Conservation (phyloP, 2,329 filamentous ascomycete species). For the Metarhizium rileyi region DNA sequence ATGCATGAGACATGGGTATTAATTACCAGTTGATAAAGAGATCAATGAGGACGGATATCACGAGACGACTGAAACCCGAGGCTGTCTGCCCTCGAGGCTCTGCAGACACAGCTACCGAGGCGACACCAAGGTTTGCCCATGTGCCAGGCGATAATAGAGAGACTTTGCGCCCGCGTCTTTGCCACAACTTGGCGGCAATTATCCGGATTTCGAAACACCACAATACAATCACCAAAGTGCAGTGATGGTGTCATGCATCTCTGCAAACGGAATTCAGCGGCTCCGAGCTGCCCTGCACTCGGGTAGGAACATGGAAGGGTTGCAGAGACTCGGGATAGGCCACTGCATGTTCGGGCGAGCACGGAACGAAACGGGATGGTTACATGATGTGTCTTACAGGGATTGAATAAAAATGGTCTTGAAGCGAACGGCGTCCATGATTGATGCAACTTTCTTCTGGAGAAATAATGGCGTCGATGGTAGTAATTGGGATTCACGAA, state of each 20-base stretch:
- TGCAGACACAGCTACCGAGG: conserved; percentile 1
- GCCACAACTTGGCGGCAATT: background rate
- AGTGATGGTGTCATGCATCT: background rate
- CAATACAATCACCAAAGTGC: background rate
- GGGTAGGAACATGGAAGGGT: background rate
- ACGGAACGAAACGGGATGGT: background rate
- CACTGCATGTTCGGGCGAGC: background rate
- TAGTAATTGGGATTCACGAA: no score
- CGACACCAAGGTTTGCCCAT: background rate
- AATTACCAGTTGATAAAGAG: conserved; percentile 1
- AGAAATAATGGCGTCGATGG: no score
- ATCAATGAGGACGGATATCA: conserved; percentile 6
- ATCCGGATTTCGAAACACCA: background rate
- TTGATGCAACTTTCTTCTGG: no score
- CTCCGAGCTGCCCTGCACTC: background rate
- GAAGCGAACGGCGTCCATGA: background rate
- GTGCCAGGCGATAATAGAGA: background rate
- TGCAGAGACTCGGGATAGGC: background rate
- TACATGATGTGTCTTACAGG: background rate
- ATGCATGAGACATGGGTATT: background rate
- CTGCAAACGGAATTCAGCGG: background rate
- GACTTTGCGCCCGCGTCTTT: background rate
- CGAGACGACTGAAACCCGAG: conserved; percentile 1
- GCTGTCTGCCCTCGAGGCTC: background rate
- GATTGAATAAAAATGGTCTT: background rate